Evolutionary conservation across 495 filamentous ascomycete species (phyloP), one percentile per base, ranked within the genome.

Genomic region (Eremomyces bilateralis): DNA sequence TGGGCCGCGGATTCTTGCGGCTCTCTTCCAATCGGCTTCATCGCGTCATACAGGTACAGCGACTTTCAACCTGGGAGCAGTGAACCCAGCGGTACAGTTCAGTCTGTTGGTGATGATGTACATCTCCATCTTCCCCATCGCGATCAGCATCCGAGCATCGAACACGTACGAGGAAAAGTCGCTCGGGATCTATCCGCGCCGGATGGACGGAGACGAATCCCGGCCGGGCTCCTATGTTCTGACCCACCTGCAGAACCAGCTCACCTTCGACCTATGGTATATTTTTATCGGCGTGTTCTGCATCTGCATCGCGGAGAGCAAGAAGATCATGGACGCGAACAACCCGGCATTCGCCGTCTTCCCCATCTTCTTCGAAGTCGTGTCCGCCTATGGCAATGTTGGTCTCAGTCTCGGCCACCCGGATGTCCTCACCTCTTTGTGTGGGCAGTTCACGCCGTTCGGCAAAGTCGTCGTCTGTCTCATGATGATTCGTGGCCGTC

Each of bases 321-420:
- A 24, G 8, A 4, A 19, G 15, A 34, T 38, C 21, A 17, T 21
- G 11, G 16, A 10, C 13, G n/a, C 20, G n/a, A 17, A 15, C 4
- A 4, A 32, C 21, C 34, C 5, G 34, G 34, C 34, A n/a, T 36
- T 36, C 29, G 4, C 28, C 15, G 30, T 38, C 29, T 38, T 38
- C 36, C 3, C 28, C 21, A 19, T 38, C 29, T 34, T 38, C 36
- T 38, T 38, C 29, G 36, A 38, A 34, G 29, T 38, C 20, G 29
- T 38, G 8, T 34, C 29, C 19, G 36, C 36, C 36, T 38, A 38
- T 13, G 24, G 24, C 24, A 28, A 28, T 28, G 24, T 28, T 13
- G 24, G 24, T 13, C 24, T 28, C 24, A 28, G 24, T 28, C 24
- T 28, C 8, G 24, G 24, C 13, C 13, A 28, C 13, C 24, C 24